Evolutionary conservation across 176 grass and related monocot species (phyloP), one percentile per base, ranked within the genome.

Genomic region (Saccharum spontaneum): DNA sequence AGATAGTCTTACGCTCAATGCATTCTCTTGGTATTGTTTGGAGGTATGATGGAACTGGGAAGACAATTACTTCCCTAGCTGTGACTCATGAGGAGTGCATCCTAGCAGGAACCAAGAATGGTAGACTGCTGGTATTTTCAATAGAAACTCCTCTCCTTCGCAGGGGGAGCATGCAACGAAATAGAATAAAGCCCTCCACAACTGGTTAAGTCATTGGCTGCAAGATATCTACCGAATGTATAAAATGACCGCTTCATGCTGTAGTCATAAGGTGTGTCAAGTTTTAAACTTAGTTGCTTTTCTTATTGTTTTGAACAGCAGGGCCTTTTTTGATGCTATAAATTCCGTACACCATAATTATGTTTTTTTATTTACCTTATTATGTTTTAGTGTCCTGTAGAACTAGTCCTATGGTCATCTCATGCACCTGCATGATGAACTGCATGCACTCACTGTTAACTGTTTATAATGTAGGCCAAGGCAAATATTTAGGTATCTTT

Each of bases 51-150:
- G 96, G 89, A 80, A 88, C 76, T 79, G 93, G 93, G 80, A 98
- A 95, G 73, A 77, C 88, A 76, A 95, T 98, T 72, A 94, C 93
- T 87, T 92, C 96, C 72, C 69, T 98, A 87, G 74, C 52, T 45
- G 91, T 98, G 78, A 98, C 96, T 20, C 91, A 88, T 54, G 96
- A 98, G 44, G 96, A 95, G 44, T 98, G 96, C 81, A 91, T 98
- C 79, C 59, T 98, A 85, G 93, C 88, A 79, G 96, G 96, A 83
- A 98, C 96, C 7, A 95, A 92, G 81, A 93, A 98, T 75, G 93
- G 96, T 50, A 85, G 74, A 18, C 88, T 98, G 60, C 76, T 98
- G 75, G 88, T 98, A 71, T 98, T 94, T 87, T 95, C 93, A 83
- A 90, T 89, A 67, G 93, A 98, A 85, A 88, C 40, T 60, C 83